phyloP scores from a whole-genome alignment of 1,284 basidiomycete species.

The Malassezia japonica region DNA sequence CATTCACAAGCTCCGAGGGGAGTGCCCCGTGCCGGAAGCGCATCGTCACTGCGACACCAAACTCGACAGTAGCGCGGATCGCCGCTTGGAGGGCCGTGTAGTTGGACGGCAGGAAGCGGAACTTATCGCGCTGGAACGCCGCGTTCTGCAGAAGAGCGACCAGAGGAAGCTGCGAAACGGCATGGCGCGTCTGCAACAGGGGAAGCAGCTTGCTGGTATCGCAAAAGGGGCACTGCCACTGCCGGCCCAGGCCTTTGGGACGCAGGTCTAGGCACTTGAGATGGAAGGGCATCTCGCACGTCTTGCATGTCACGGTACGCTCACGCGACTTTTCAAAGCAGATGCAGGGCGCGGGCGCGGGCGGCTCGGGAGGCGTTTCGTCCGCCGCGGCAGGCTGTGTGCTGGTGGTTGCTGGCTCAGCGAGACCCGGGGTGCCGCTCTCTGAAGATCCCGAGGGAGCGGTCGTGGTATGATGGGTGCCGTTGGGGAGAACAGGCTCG shows the following conservation, averaged over 20 bases:
- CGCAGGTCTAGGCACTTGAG: conserved; percentile 28
- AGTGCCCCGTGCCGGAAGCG: conserved; percentile 12
- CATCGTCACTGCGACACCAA: conserved; percentile 17
- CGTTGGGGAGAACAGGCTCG: too few species aligned
- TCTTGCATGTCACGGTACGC: conserved; percentile 20
- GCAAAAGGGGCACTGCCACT: conserved; percentile 37
- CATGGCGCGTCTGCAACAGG: conserved; percentile 15
- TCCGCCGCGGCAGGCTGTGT: too few species aligned
- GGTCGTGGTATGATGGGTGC: too few species aligned
- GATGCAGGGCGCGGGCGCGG: conserved; percentile 23
- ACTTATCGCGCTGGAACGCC: conserved; percentile 16
- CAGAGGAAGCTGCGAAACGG: conserved; percentile 25
- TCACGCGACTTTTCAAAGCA: conserved; percentile 19
- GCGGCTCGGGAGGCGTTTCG: neutral
- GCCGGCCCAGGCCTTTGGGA: conserved; percentile 6
- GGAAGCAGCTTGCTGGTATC: conserved; percentile 12
- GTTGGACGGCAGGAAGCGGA: conserved; percentile 17
- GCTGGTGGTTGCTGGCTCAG: too few species aligned
- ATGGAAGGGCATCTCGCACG: conserved; percentile 30
- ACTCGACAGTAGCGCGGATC: conserved; percentile 17
- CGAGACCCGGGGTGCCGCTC: too few species aligned
- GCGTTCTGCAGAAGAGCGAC: conserved; percentile 29
- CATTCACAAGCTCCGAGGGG: neutral
- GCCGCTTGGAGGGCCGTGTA: conserved; percentile 13
- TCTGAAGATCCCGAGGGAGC: too few species aligned